Conservation (phyloP, 441 rosid species). For the Populus hybrid region DNA sequence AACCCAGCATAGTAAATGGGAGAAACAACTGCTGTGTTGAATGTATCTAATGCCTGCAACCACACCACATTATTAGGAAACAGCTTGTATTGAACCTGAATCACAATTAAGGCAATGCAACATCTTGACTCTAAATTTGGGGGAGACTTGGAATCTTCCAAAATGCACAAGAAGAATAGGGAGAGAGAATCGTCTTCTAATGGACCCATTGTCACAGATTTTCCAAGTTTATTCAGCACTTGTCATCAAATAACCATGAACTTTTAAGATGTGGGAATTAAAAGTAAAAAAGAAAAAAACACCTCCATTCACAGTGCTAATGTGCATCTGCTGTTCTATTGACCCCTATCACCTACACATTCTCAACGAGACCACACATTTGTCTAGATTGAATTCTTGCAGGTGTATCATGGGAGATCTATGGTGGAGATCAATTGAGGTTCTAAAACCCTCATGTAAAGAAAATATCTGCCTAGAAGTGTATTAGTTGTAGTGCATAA, state of each 20-base stretch:
- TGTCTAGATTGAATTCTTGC: not conserved
- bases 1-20: constrained; percentile 67
- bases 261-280: not conserved
- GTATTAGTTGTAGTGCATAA: not conserved
- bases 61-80: not conserved
- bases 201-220: not conserved
- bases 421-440: not conserved
- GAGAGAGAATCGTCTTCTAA: not conserved
- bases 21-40: constrained; percentile 65
- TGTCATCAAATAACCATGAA: not conserved
- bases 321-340: constrained; percentile 4
- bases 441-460: not conserved
- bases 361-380: not conserved
- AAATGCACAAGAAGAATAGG: not conserved
- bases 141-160: not conserved
- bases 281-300: not conserved
- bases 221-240: not conserved
- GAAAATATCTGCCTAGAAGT: not conserved
- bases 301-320: not conserved
- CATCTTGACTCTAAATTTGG: not conserved
- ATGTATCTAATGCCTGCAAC: constrained; percentile 64
- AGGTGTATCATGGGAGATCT: not conserved
- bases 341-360: not conserved
- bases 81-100: not conserved
- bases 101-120: not conserved